Percentiles rank a stretch among this genome's conserved stretches.
Evolutionary conservation across 371 early-diverging fungal species (phyloP).

Genomic region (Dinochytrium kinnereticum): DNA sequence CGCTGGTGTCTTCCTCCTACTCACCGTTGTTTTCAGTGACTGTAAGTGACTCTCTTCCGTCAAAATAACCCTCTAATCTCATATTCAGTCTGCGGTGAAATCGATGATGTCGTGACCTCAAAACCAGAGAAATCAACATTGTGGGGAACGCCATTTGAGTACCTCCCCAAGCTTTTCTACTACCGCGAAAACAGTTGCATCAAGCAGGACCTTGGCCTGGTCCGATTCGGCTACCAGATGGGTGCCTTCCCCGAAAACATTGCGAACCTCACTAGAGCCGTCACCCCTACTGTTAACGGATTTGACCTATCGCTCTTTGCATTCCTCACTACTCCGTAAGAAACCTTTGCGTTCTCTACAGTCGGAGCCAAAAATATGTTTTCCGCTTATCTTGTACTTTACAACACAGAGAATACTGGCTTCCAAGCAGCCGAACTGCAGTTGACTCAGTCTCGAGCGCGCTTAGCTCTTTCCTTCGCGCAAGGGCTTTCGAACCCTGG

Average conservation of each 20-base stretch:
- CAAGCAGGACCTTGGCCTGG: background rate
- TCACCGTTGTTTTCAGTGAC: background rate
- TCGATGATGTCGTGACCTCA: background rate
- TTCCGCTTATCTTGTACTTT: background rate
- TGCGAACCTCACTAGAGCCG: background rate
- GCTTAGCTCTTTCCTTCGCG: background rate
- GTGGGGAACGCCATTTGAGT: background rate
- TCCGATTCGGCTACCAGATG: constrained; percentile 15
- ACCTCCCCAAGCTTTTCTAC: constrained; percentile 7
- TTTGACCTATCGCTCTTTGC: background rate
- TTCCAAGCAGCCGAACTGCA: background rate
- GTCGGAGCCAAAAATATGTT: background rate
- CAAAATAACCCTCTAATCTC: background rate
- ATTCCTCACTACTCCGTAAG: background rate
- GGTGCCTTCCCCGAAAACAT: constrained; percentile 12
- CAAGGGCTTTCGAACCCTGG: background rate
- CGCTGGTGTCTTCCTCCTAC: constrained; percentile 2
- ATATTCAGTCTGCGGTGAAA: constrained; percentile 1
- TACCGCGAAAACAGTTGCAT: constrained; percentile 1
- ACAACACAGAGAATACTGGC: constrained; percentile 1
- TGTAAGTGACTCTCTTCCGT: background rate
- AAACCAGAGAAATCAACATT: background rate
- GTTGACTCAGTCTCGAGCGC: constrained; percentile 4
- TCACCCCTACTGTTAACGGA: background rate
- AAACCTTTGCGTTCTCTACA: too few relatives aligned